These are phyloP conservation scores for Fusarium gaditjirri DNA, from an alignment of 2,329 filamentous ascomycete species.

Conservation along the genomic window DNA sequence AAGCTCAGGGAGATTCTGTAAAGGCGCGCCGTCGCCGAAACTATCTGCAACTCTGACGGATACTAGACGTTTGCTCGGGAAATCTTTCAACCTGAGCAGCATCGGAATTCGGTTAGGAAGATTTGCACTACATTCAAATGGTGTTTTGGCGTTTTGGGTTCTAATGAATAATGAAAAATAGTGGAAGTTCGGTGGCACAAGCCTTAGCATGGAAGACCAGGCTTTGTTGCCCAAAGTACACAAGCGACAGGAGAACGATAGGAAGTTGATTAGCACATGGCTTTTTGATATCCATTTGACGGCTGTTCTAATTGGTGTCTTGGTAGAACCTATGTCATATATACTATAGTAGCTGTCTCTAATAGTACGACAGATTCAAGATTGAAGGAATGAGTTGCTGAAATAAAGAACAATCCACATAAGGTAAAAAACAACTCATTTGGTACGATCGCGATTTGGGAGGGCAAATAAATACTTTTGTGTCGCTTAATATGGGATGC, in stretches of 20 bases:
- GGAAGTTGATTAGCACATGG: conserved; percentile 19
- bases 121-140: conserved; percentile 24
- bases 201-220: background rate
- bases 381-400: background rate
- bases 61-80: background rate
- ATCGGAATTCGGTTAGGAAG: background rate
- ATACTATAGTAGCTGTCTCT: conserved; percentile 23
- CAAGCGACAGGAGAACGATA: conserved; percentile 4
- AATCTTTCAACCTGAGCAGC: background rate
- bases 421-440: background rate
- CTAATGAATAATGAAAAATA: conserved; percentile 42
- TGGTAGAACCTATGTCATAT: conserved; percentile 23
- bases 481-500: conserved; percentile 3
- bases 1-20: conserved; percentile 82
- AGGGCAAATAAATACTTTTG: background rate
- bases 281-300: conserved; percentile 39
- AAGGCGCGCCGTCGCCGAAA: conserved; percentile 20
- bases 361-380: conserved; percentile 23
- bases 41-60: conserved; percentile 4
- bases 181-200: conserved; percentile 1
- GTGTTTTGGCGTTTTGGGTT: conserved; percentile 40
- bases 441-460: conserved; percentile 1
- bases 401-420: background rate
- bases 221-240: conserved; percentile 7
- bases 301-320: conserved; percentile 27